Base-by-base conservation (phyloP, 2,329 filamentous ascomycete genomes). In the Colletotrichum zoysiae region DNA sequence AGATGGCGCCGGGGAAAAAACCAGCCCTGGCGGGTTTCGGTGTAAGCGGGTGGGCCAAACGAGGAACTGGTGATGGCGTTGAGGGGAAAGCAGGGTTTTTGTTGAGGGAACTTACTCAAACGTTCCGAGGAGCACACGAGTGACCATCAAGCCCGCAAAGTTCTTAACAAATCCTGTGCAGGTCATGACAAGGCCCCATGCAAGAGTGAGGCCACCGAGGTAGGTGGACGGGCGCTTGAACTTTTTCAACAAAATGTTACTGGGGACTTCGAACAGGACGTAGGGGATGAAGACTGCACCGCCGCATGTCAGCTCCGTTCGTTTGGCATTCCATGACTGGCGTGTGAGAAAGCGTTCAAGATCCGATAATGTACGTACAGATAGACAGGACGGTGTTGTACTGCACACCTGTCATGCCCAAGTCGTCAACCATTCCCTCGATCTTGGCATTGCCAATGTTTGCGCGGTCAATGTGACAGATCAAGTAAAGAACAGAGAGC, bases 241-340 rank as follows among this genome's bases (percentile, higher is more conserved):
- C 1, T 84, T 84, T 78, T 92, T 92, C 64, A 93, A 85, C 50
- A 93, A 80, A 64, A 91, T 81, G 76, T 93, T 93, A 44, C 90
- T 92, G 30, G 90, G 78, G 0, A 87, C 86, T 76, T 92, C 90
- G 72, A 91, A 91, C 18, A 91, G 82, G 1, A 90, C 83, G 77
- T 93, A 93, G 1, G 89, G 86, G 48, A 93, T 85, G 82, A 93
- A 93, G 81, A 94, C 69, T 62, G n/a, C 55, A 6, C 7, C 9
- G 7, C 16, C 2, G 16, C 3, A 8, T 9, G 46, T 66, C 23
- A 66, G 64, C 26, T 12, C 5, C 1, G 1, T 12, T 23, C 12
- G n/a, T 14, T n/a, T 11, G 92, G 70, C 93, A 84, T 14, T 78
- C 75, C 8, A 89, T 82, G 14, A 20, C 85, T 83, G 7, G 88